Conservation (phyloP, 2,329 filamentous ascomycete genomes). For the Cryphonectria japonica region DNA sequence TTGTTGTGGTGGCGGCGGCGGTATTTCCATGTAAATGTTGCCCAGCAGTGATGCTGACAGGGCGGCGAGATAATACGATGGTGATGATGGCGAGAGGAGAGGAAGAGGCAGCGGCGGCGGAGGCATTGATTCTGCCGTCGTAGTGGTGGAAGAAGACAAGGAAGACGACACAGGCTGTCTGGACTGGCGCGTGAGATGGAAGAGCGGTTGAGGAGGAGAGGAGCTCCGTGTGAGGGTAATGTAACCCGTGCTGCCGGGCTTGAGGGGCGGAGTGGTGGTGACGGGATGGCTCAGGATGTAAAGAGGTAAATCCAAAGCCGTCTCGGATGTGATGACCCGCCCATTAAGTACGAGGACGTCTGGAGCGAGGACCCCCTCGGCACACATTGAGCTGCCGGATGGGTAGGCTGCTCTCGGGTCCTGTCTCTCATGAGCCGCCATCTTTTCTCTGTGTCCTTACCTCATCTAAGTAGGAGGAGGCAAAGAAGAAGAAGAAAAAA, state of each 20-base stretch:
- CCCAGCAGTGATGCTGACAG: neutral
- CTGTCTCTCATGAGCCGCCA: neutral
- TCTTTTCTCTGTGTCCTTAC: neutral
- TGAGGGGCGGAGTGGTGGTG: neutral
- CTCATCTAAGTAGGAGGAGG: neutral
- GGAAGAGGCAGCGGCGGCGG: neutral
- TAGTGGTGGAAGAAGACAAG: neutral
- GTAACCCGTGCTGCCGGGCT: neutral
- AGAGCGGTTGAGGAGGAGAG: neutral
- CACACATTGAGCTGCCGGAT: neutral
- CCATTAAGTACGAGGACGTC: neutral
- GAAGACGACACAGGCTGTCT: neutral
- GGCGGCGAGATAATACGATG: neutral
- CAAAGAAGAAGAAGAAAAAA: neutral
- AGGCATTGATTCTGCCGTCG: neutral
- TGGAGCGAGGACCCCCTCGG: neutral
- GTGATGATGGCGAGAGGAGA: neutral
- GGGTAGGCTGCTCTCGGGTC: neutral
- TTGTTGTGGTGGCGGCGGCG: neutral
- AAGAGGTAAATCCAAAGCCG: neutral
- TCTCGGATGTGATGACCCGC: neutral
- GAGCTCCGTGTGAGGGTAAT: neutral
- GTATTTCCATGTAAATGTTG: slow-evolving; percentile 1
- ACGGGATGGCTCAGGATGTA: slow-evolving; percentile 10
- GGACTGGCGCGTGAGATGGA: neutral